phyloP scores from a whole-genome alignment of 1,139 yeast species.

The Kluyveromyces marxianus region DNA sequence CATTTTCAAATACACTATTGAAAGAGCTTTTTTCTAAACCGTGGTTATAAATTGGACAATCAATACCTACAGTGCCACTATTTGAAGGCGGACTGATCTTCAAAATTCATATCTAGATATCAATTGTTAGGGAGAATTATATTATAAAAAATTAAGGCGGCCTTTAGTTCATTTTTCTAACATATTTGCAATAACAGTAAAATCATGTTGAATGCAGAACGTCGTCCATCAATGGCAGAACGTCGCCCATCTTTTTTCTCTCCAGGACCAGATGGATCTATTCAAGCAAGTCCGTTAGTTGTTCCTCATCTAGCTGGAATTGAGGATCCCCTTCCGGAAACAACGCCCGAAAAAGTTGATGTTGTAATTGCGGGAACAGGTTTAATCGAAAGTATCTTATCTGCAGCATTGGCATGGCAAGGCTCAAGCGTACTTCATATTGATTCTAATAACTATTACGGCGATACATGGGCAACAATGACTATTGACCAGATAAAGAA shows the following conservation, averaged over 20 bases:
- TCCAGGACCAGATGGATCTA: slow-evolving; percentile 12
- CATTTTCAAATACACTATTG: too few species aligned
- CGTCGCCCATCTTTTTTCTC: slow-evolving; percentile 39
- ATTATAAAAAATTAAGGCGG: too few species aligned
- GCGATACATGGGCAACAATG: slow-evolving; percentile 79
- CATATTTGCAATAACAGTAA: too few species aligned
- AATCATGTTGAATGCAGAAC: slow-evolving; percentile 27
- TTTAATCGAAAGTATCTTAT: slow-evolving; percentile 74
- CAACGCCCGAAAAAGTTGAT: slow-evolving; percentile 62
- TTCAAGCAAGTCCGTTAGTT: slow-evolving; percentile 43
- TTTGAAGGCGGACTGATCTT: too few species aligned
- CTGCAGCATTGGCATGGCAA: slow-evolving; percentile 95
- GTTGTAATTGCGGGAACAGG: slow-evolving; percentile 92
- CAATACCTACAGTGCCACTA: too few species aligned
- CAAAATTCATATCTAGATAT: too few species aligned
- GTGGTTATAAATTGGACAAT: too few species aligned
- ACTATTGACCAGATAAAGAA: slow-evolving; percentile 75
- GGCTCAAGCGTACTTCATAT: slow-evolving; percentile 86
- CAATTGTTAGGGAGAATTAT: too few species aligned
- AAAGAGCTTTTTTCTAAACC: too few species aligned
- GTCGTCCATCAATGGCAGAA: slow-evolving; percentile 68
- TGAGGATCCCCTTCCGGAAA: slow-evolving; percentile 52
- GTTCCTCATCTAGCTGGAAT: slow-evolving; percentile 79
- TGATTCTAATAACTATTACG: slow-evolving; percentile 77
- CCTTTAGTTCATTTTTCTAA: too few species aligned